Percentiles rank a stretch among this genome's conserved stretches.
phyloP scores from a whole-genome alignment of 2,329 filamentous ascomycete species.

The Pseudogymnoascus sp. region DNA sequence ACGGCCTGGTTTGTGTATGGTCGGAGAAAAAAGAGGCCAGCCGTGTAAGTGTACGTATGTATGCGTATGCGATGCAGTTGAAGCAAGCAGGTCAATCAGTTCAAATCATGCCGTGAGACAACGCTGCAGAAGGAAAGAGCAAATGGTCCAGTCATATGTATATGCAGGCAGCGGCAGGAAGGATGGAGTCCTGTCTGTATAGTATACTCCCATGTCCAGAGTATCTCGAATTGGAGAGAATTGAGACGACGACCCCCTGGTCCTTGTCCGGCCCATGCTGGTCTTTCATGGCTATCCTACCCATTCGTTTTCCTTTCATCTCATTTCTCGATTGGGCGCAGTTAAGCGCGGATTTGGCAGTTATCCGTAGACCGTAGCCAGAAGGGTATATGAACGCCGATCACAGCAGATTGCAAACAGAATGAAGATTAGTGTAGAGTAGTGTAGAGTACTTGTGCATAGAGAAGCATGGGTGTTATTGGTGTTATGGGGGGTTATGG shows the following conservation, averaged over 20 bases:
- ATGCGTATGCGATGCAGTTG: neutral
- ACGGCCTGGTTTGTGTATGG: neutral
- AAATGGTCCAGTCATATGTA: neutral
- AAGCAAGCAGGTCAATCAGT: neutral
- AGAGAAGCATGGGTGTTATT: neutral
- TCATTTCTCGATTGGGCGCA: slow-evolving; percentile 7
- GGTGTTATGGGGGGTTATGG: neutral
- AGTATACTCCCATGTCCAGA: neutral
- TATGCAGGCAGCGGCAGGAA: neutral
- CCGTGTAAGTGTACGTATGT: neutral
- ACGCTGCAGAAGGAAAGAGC: neutral
- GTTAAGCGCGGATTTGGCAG: slow-evolving; percentile 3
- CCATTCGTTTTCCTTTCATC: neutral
- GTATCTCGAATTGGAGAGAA: neutral
- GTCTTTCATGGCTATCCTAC: neutral
- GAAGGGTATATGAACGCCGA: neutral
- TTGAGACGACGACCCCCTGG: neutral
- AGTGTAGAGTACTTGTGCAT: neutral
- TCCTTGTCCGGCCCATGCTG: neutral
- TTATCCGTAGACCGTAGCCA: neutral
- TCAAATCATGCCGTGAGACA: neutral
- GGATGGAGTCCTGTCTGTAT: neutral
- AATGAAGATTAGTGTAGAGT: neutral
- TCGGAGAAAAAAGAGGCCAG: neutral
- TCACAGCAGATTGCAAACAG: slow-evolving; percentile 5